Conservation (phyloP, 2,329 filamentous ascomycete species). For the Pseudocercospora musae region DNA sequence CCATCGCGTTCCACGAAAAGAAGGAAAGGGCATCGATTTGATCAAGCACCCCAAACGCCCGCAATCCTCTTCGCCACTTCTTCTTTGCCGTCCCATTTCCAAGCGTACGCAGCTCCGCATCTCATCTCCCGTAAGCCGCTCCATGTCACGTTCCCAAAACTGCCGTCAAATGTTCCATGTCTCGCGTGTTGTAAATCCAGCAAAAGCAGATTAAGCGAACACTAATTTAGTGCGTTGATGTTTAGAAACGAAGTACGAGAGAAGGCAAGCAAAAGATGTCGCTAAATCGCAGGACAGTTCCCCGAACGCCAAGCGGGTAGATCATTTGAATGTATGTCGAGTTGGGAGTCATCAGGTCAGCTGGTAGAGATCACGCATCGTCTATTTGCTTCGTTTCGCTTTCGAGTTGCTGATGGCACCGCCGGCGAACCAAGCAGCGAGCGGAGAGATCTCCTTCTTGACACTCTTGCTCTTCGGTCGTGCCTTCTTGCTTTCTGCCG, state of each 20-base stretch:
- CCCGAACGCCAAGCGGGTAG: background rate
- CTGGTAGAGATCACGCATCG: background rate
- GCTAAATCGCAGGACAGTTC: background rate
- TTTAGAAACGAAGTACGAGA: background rate
- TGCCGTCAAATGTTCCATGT: background rate
- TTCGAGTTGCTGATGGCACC: slow-evolving; percentile 19
- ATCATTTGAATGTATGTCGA: background rate
- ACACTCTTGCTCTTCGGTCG: slow-evolving; percentile 24
- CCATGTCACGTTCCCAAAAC: too few species aligned
- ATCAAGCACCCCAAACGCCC: background rate
- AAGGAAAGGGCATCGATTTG: background rate
- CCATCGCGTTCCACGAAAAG: background rate
- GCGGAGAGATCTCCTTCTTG: slow-evolving; percentile 25
- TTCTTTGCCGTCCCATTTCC: background rate
- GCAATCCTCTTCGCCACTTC: background rate
- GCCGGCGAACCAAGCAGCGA: slow-evolving; percentile 32
- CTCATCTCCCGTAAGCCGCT: background rate
- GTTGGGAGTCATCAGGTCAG: background rate
- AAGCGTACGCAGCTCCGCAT: background rate
- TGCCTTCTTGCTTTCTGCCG: slow-evolving; percentile 11
- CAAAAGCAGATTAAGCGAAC: background rate
- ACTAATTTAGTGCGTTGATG: background rate
- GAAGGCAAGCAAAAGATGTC: background rate
- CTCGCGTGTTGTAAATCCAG: background rate
- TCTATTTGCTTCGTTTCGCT: slow-evolving; percentile 14